Evolutionary conservation across 2,329 filamentous ascomycete species (phyloP).

Genomic region (Pestalotiopsis sp.): DNA sequence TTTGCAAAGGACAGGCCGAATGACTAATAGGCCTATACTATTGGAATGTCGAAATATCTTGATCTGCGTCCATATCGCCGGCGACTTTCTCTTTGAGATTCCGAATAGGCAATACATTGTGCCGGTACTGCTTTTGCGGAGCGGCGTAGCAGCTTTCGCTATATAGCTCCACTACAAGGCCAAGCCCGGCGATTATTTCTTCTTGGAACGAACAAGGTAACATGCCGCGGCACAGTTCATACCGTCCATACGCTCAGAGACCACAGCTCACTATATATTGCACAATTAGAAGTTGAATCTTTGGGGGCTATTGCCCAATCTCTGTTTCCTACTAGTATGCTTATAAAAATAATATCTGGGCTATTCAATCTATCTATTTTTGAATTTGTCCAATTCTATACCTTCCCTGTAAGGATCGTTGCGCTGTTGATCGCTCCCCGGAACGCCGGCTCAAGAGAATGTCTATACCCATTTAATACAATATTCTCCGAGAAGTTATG

Average conservation of each 20-base stretch:
- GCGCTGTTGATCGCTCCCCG: background rate
- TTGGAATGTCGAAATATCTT: too few relatives aligned
- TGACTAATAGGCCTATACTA: background rate
- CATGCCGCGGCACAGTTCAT: background rate
- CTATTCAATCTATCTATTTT: background rate
- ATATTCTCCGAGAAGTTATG: background rate
- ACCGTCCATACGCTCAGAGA: background rate
- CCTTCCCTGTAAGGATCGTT: background rate
- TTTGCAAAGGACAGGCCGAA: background rate
- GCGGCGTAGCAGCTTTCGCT: background rate
- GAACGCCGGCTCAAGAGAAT: background rate
- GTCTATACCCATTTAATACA: background rate
- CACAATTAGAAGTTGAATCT: background rate
- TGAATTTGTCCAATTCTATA: background rate
- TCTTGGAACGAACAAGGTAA: background rate
- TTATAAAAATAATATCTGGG: background rate
- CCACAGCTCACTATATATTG: background rate
- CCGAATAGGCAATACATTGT: background rate
- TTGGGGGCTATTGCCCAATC: background rate
- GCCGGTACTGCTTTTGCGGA: background rate
- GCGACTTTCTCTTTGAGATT: background rate
- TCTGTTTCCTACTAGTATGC: background rate
- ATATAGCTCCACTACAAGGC: background rate
- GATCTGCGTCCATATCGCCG: background rate
- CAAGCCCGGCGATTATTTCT: background rate